phyloP scores from a whole-genome alignment of 192 early-diverging fungal species.

The Backusella liffmaniae region DNA sequence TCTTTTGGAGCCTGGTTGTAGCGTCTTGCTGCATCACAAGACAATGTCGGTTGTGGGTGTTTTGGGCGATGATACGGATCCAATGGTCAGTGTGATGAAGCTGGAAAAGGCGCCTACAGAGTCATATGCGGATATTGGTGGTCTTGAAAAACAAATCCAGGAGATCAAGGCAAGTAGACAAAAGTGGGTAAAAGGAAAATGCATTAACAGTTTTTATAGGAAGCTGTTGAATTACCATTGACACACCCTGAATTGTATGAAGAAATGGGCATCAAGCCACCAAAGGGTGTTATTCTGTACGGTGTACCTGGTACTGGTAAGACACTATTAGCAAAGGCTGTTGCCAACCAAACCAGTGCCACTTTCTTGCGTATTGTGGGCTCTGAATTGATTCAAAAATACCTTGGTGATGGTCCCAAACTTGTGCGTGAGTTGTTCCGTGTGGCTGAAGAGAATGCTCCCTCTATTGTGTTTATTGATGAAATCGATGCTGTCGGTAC shows the following conservation, averaged over 20 bases:
- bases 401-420: conserved; percentile 97
- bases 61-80: conserved; percentile 91
- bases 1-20: conserved; percentile 94
- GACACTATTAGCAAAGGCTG: conserved; percentile 95
- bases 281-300: conserved; percentile 96
- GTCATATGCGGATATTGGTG: conserved; percentile 97
- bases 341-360: conserved; percentile 97
- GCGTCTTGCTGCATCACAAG: conserved; percentile 91
- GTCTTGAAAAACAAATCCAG: conserved; percentile 94
- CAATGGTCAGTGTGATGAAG: conserved; percentile 99
- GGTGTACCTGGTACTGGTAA: conserved; percentile 93
- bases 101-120: conserved; percentile 98
- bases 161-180: conserved; percentile 69
- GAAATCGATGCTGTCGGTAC: conserved; percentile 99
- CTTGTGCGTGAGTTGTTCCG: conserved; percentile 97
- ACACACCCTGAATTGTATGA: conserved; percentile 97
- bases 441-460: conserved; percentile 93
- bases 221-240: conserved; percentile 95
- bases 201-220: conserved; percentile 43
- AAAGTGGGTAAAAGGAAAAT: conserved; percentile 15
- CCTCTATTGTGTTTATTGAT: conserved; percentile 99
- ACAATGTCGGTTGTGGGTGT: conserved; percentile 93
- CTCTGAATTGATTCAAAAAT: conserved; percentile 98
- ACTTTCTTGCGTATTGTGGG: conserved; percentile 98
- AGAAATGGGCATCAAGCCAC: conserved; percentile 98